Base-by-base conservation (phyloP, 306 rosid species). In the Parietaria judaica region DNA sequence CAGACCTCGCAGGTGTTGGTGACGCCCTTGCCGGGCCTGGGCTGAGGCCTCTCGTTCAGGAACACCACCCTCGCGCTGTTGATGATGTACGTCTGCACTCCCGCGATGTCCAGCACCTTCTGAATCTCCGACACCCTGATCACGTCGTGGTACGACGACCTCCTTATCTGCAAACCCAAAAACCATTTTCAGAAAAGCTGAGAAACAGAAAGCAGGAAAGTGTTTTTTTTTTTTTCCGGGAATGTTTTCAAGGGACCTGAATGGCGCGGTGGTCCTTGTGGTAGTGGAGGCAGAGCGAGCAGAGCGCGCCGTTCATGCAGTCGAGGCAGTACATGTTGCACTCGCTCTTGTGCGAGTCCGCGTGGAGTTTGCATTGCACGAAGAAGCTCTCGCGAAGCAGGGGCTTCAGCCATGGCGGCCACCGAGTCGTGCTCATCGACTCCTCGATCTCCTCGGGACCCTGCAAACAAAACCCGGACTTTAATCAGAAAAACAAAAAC, bases 391-490 rank as follows among this genome's bases (percentile, higher is more conserved):
- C 99, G 51, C 58, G 71, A 2, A 94, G 85, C 46, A 94, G 76
- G 60, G 99, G 97, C 64, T 82, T 86, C 89, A 94, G 75, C 99
- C 99, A 94, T 65, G 99, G 99, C 35, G 99, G 99, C 99, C 99
- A 94, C 80, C 90, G 9, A 11, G 13, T 49, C 15, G 9, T 78
- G 55, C 73, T 76, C 56, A 86, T 95, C 53, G 86, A 94, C 6
- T 88, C 99, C 15, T 81, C 97, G 54, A 92, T 96, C 2, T 95
- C 94, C 63, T 96, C 96, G 66, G 88, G 95, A 64, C 96, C 99
- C 99, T 88, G n/a, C 39, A 11, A 15, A 41, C 45, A 41, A 3
- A 41, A 5, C 6, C 45, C 45, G 9, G 9, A 3, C 3, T 8
- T 41, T 3, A 41, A 8, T 41, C 45, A 55, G 5, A 55, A 35